Conservation (phyloP, 495 filamentous ascomycete genomes). For the Annulohypoxylon moriforme region DNA sequence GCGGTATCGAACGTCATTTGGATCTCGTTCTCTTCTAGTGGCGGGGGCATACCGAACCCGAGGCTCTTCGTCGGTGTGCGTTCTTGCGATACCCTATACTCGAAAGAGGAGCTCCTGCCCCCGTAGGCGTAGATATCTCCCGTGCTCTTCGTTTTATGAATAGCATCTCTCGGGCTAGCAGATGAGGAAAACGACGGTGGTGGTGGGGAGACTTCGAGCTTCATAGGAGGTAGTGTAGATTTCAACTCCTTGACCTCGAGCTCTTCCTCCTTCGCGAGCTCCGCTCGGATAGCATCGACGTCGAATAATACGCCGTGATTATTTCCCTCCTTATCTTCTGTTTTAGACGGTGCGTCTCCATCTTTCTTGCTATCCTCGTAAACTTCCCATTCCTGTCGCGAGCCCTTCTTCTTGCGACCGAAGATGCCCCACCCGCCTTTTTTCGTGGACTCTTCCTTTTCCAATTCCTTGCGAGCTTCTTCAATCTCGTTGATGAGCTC, state of each 20-base stretch:
- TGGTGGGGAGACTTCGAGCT: slow-evolving; percentile 70
- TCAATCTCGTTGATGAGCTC: slow-evolving; percentile 98
- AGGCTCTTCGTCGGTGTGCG: slow-evolving; percentile 38
- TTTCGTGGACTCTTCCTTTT: slow-evolving; percentile 64
- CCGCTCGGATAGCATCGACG: slow-evolving; percentile 90
- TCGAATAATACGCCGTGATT: slow-evolving; percentile 85
- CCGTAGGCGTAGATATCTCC: slow-evolving; percentile 46
- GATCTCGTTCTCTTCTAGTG: slow-evolving; percentile 56
- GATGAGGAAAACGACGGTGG: slow-evolving; percentile 42
- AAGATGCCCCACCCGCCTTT: slow-evolving; percentile 77
- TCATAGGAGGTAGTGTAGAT: slow-evolving; percentile 89
- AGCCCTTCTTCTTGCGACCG: slow-evolving; percentile 75
- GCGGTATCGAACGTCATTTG: slow-evolving; percentile 81
- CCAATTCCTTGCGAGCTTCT: slow-evolving; percentile 87
- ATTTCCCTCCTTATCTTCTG: slow-evolving; percentile 58
- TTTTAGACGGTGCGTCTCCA: slow-evolving; percentile 44
- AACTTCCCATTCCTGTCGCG: slow-evolving; percentile 95
- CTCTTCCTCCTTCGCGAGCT: slow-evolving; percentile 76
- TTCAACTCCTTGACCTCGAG: slow-evolving; percentile 83
- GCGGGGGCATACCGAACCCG: slow-evolving; percentile 26
- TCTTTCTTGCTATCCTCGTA: slow-evolving; percentile 72
- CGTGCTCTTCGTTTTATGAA: slow-evolving; percentile 65
- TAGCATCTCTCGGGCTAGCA: slow-evolving; percentile 50
- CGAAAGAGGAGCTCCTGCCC: slow-evolving; percentile 37
- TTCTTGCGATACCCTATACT: slow-evolving; percentile 51